Conservation (phyloP, 1,284 basidiomycete species). For the Flammula alnicola region DNA sequence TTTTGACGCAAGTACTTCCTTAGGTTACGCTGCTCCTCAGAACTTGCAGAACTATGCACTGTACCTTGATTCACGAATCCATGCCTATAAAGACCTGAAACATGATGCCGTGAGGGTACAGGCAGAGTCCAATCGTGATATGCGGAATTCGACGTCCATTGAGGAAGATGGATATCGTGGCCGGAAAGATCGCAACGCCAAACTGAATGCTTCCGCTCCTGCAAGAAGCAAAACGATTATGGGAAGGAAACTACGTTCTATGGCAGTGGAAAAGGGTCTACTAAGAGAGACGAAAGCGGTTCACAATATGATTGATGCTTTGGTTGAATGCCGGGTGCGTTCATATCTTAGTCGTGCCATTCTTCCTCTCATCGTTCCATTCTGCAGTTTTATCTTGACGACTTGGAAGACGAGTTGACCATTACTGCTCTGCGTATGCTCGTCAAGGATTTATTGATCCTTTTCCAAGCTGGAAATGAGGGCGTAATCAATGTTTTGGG, state of each 20-base stretch:
- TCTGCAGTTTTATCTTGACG: slow-evolving; percentile 88
- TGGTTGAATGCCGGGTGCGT: slow-evolving; percentile 87
- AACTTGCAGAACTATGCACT: slow-evolving; percentile 88
- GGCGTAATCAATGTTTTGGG: slow-evolving; percentile 97
- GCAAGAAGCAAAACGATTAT: slow-evolving; percentile 78
- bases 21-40: slow-evolving; percentile 85
- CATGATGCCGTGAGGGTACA: slow-evolving; percentile 94
- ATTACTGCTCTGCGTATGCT: slow-evolving; percentile 91
- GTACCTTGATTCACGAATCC: slow-evolving; percentile 91
- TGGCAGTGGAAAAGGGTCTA: slow-evolving; percentile 96
- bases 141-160: slow-evolving; percentile 66
- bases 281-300: slow-evolving; percentile 91
- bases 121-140: slow-evolving; percentile 85
- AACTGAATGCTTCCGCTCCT: slow-evolving; percentile 37
- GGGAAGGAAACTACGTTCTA: slow-evolving; percentile 83
- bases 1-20: slow-evolving; percentile 6
- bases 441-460: slow-evolving; percentile 94
- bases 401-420: slow-evolving; percentile 90
- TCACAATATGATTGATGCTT: slow-evolving; percentile 85
- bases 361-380: slow-evolving; percentile 11
- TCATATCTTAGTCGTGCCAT: slow-evolving; percentile 8
- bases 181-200: slow-evolving; percentile 34
- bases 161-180: slow-evolving; percentile 54
- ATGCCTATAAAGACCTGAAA: slow-evolving; percentile 88
- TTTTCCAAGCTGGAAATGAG: slow-evolving; percentile 98